phyloP scores from a whole-genome alignment of 2,329 filamentous ascomycete genomes.

The Pseudogymnoascus destructans region DNA sequence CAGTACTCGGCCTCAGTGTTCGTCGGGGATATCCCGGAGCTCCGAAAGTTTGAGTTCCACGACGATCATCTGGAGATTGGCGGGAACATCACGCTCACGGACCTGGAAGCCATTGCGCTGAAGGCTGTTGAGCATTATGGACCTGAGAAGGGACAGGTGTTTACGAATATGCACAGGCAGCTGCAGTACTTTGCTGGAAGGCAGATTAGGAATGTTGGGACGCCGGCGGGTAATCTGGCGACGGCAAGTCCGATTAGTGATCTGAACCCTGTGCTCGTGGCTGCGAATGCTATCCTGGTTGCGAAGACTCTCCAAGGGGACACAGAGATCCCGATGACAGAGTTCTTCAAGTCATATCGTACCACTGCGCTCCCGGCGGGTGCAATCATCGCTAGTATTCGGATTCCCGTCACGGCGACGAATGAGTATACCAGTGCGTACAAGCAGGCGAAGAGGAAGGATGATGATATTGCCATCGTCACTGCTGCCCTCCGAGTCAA shows the following conservation, averaged over 20 bases:
- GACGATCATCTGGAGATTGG: conserved; percentile 82
- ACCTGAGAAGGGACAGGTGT: conserved; percentile 49
- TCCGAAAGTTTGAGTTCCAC: conserved; percentile 67
- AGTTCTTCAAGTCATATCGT: conserved; percentile 88
- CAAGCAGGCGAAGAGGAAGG: conserved; percentile 93
- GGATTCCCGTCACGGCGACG: conserved; percentile 67
- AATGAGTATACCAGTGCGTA: conserved; percentile 81
- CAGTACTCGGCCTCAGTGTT: conserved; percentile 83
- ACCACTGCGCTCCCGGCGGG: conserved; percentile 68
- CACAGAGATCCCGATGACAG: conserved; percentile 76
- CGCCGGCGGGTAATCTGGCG: conserved; percentile 83
- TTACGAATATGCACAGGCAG: conserved; percentile 85
- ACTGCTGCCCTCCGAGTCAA: conserved; percentile 71
- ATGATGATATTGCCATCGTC: conserved; percentile 97
- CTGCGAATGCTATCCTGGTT: conserved; percentile 67
- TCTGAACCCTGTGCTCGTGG: conserved; percentile 86
- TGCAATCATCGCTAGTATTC: conserved; percentile 73
- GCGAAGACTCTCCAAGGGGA: conserved; percentile 64
- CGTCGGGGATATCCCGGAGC: conserved; percentile 82
- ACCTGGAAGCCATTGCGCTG: conserved; percentile 73
- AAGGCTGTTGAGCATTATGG: conserved; percentile 74
- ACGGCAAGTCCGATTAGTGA: conserved; percentile 96
- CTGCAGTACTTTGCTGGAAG: conserved; percentile 88
- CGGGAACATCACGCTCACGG: conserved; percentile 83
- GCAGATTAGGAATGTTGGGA: conserved; percentile 96